Conservation (phyloP, 2,329 filamentous ascomycete genomes). For the Pseudogymnoascus sp. region DNA sequence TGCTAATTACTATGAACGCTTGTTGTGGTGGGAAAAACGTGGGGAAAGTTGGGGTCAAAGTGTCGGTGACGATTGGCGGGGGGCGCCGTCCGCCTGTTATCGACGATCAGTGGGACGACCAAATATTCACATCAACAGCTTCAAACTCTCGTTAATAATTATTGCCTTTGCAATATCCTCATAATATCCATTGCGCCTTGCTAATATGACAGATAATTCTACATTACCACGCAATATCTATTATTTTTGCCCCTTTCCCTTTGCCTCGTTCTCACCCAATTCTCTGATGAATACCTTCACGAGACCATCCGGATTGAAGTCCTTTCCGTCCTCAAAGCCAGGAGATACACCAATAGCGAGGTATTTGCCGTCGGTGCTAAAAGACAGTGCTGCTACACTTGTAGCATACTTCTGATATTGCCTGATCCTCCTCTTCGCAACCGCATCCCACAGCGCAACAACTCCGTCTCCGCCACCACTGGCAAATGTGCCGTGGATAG, state of each 20-base stretch:
- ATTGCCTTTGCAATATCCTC: not conserved
- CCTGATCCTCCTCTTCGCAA: conserved; percentile 59
- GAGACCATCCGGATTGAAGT: conserved; percentile 60
- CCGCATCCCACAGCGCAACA: conserved; percentile 63
- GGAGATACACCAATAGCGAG: conserved; percentile 60
- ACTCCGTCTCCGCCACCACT: conserved; percentile 65
- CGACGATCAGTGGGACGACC: not conserved
- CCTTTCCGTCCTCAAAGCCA: conserved; percentile 62
- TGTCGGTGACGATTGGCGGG: not conserved
- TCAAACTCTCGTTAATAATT: not conserved
- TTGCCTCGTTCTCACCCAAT: conserved; percentile 74
- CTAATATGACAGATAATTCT: conserved; percentile 10
- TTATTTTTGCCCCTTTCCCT: conserved; percentile 26
- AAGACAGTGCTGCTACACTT: conserved; percentile 54
- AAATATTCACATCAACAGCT: not conserved
- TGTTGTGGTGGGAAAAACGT: not conserved
- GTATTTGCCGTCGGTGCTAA: conserved; percentile 55
- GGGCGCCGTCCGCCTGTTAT: not conserved
- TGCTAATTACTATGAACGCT: not conserved
- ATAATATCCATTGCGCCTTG: conserved; percentile 11
- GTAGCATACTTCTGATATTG: conserved; percentile 59
- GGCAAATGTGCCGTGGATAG: conserved; percentile 55
- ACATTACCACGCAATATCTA: not conserved
- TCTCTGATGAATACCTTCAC: conserved; percentile 76
- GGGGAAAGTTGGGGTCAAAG: not conserved